Evolutionary conservation across 73 alveolate genomes (phyloP), one percentile per base, ranked within the genome.

Genomic region (Blepharisma stoltei): DNA sequence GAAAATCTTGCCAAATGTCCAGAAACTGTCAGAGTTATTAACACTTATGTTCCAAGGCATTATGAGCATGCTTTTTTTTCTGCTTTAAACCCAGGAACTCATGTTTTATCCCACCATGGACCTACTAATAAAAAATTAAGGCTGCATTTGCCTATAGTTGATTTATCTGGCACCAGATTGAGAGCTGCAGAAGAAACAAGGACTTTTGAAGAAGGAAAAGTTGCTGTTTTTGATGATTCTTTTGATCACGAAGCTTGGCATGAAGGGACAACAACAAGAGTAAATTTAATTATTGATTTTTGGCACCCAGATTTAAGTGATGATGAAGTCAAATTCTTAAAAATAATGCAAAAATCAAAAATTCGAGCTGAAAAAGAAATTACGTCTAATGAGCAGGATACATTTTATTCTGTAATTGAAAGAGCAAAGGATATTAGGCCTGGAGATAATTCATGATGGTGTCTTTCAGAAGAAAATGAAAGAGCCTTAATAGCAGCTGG

Each of bases 211-310:
- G 69, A 88, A 80, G 95, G 88, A 18, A 70, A 85, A 60, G 80
- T 89, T 47, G 70, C 83, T 4, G 94, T 91, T 0, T 91, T 91
- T 67, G 97, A 91, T 71, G 97, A 91, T 66, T 88, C 95, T 20
- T 91, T 91, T 60, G 90, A 88, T 55, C 97, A 91, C 68, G 97
- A 91, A 78, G 97, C 95, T 11, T 91, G 97, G 97, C 95, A 91
- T 78, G 94, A 91, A 47, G 97, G 97, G 2, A 88, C 81, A 18
- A 54, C 54, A 25, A 91, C 97, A 14, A 77, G 97, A 65, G 68
- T 91, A 6, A 84, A 77, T 45, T 75, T 91, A 70, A 91, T 91
- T 3, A 41, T 91, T 7, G 97, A 91, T 68, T 85, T 91, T 75
- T 91, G 97, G 97, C 97, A 91, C 68, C 97, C 95, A 7, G 95